phyloP scores from a whole-genome alignment of 2,329 filamentous ascomycete genomes.

The Cyanodermella asteris region DNA sequence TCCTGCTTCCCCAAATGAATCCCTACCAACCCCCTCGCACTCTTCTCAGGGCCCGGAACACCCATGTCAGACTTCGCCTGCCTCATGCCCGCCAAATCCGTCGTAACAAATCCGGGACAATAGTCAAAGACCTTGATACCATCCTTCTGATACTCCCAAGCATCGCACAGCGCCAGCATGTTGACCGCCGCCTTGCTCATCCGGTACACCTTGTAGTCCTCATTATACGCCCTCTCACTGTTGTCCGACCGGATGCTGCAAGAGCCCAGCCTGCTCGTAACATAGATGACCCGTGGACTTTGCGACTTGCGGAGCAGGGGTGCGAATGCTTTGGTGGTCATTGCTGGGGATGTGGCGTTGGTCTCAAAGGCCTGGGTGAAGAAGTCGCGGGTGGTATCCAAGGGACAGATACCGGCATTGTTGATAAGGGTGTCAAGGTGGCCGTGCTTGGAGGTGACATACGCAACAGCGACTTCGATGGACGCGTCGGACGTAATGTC shows the following conservation, averaged over 20 bases:
- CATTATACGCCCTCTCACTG: neutral
- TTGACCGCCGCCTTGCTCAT: constrained; percentile 1
- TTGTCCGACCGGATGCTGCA: neutral
- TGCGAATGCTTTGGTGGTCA: neutral
- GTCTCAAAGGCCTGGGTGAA: no score
- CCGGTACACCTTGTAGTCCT: neutral
- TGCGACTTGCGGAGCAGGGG: neutral
- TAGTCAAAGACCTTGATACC: constrained; percentile 1
- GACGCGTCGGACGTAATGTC: neutral
- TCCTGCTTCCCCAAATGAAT: no score
- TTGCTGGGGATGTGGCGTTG: neutral
- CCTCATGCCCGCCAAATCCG: neutral
- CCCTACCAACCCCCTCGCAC: no score
- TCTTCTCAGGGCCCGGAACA: no score
- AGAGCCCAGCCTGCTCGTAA: neutral
- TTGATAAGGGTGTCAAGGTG: constrained; percentile 10
- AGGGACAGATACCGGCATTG: constrained; percentile 10
- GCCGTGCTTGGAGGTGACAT: neutral
- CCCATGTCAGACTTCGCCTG: no score
- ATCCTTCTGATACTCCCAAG: neutral
- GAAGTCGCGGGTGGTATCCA: no score
- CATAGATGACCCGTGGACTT: neutral
- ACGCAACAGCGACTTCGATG: neutral
- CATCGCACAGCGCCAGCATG: neutral
- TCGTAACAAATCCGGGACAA: neutral